phyloP scores from a whole-genome alignment of 129 eudicot species.

The Artemisia tridentata region DNA sequence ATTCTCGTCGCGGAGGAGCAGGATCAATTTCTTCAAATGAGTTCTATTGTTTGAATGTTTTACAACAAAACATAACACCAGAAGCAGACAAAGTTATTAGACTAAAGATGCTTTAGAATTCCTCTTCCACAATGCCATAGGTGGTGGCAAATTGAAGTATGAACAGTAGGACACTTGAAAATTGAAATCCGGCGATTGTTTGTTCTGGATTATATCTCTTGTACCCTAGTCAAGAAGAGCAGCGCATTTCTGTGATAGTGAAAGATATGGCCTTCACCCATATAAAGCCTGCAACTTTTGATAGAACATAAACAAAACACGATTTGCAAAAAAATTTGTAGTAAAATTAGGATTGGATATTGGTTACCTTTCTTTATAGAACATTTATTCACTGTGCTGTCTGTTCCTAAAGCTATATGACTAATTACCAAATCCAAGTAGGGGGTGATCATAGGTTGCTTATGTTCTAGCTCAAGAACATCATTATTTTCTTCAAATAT shows the following conservation, averaged over 20 bases:
- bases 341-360: too few relatives aligned
- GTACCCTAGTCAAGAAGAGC: not conserved
- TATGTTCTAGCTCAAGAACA: not conserved
- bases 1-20: not conserved
- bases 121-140: not conserved
- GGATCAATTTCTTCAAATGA: not conserved
- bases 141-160: not conserved
- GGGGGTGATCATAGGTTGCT: not conserved
- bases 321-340: too few relatives aligned
- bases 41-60: not conserved
- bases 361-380: too few relatives aligned
- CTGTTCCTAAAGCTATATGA: not conserved
- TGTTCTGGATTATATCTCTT: slow-evolving; percentile 7
- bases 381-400: not conserved
- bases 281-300: too few relatives aligned
- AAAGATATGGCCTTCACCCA: too few relatives aligned
- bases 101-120: not conserved
- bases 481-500: not conserved
- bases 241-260: too few relatives aligned
- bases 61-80: not conserved
- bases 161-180: not conserved
- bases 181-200: not conserved
- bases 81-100: not conserved
- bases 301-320: too few relatives aligned
- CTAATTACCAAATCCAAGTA: not conserved